Percentiles rank a stretch among this genome's conserved stretches.
These are phyloP conservation scores for Scolecobasidium constrictum DNA, from an alignment of 2,329 filamentous ascomycete genomes.

Conservation along the genomic window DNA sequence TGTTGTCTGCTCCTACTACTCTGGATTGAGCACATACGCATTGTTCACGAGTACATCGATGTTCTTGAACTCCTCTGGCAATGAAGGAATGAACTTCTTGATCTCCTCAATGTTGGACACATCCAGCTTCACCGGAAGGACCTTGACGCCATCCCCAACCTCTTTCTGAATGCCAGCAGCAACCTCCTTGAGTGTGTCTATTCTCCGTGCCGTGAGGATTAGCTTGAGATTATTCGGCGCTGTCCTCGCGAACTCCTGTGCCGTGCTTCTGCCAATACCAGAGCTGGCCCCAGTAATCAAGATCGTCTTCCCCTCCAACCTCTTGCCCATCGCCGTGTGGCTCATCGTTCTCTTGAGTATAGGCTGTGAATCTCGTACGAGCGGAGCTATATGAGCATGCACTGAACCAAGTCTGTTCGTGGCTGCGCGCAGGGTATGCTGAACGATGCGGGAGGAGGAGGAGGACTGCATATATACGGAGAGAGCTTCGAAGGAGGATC, in stretches of 20 bases:
- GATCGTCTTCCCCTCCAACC: slow-evolving; percentile 87
- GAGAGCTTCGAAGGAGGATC: no score
- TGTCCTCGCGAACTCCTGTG: slow-evolving; percentile 87
- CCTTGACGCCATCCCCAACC: slow-evolving; percentile 68
- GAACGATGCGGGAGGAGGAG: no score
- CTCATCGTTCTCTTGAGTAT: not conserved
- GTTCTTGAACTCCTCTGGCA: slow-evolving; percentile 74
- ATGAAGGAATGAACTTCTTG: slow-evolving; percentile 54
- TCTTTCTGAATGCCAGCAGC: slow-evolving; percentile 66
- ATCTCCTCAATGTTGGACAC: slow-evolving; percentile 73
- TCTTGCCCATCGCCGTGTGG: slow-evolving; percentile 63
- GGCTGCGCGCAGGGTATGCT: no score
- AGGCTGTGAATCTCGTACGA: not conserved
- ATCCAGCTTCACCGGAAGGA: slow-evolving; percentile 75
- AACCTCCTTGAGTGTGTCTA: slow-evolving; percentile 67
- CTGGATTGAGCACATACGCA: slow-evolving; percentile 51
- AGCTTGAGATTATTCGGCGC: slow-evolving; percentile 69
- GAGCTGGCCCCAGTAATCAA: slow-evolving; percentile 87
- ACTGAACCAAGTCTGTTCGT: no score
- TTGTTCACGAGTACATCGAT: slow-evolving; percentile 93
- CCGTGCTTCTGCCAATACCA: slow-evolving; percentile 74
- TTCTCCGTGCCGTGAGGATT: slow-evolving; percentile 76
- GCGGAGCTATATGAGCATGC: not conserved
- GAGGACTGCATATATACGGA: no score
- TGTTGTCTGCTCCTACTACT: no score